Base-by-base conservation (phyloP, 768 basidiomycete species). In the Leccinellum luteum region DNA sequence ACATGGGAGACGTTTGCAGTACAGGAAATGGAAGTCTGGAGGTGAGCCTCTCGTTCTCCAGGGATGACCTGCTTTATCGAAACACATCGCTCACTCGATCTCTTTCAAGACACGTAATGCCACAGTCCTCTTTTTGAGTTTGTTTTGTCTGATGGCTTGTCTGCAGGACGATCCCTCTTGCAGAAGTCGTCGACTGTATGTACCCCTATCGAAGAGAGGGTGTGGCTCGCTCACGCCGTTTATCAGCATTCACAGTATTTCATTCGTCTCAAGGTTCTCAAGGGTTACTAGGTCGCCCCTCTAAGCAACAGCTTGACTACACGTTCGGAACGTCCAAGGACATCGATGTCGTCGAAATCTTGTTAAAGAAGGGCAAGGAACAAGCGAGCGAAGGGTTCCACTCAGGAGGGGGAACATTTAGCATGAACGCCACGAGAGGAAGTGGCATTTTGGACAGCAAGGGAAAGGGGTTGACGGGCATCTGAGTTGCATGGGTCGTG, bases 181-280 rank as follows among this genome's bases (percentile, higher is more conserved):
- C 83, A n/a, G 77, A 85, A 1, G 85, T 94, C 48, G 87, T 94
- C n/a, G 92, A 92, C 64, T 86, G 91, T 92, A 68, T 65, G 87
- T 74, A 41, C 44, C 31, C 45, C 31, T 55, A 43, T 43, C 4
- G 30, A 8, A 6, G n/a, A 13, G 51, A 23, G 34, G 13, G 5
- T 3, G n/a, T 41, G 0, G 17, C 9, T 44, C 17, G 8, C 58
- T 58, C 35, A 52, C 21, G 10, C 32, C 10, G 8, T 21, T 34
- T 38, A 19, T 32, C 61, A 91, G 90, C 89, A 3, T 94, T 89
- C 76, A 65, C 79, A 34, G 76, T 94, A 56, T 88, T 87, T 72
- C 76, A 81, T 68, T 87, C 90, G 19, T 72, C 73, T 23, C 90
- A 92, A 70, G 92, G 92, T 13, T 72, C 80, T 5, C 91, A 94